phyloP scores from a whole-genome alignment of 2,329 filamentous ascomycete species.

The Phoma sp. region DNA sequence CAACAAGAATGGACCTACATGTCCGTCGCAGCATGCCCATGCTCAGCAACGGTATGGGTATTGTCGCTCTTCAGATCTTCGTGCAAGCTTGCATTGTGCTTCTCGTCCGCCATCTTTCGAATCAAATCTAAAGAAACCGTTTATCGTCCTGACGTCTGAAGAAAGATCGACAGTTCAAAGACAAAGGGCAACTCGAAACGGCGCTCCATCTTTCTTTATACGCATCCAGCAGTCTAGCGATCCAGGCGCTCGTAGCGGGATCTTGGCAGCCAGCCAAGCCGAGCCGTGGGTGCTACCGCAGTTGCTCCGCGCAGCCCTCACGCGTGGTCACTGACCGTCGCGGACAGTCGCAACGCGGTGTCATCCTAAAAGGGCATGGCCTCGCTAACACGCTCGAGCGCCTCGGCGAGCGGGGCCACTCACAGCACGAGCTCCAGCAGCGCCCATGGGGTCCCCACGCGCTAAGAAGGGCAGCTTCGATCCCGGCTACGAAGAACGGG shows the following conservation, averaged over 20 bases:
- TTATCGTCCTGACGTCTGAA: too few species aligned
- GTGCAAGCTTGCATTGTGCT: constrained; percentile 27
- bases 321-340: too few species aligned
- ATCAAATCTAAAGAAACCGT: too few species aligned
- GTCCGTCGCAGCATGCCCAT: constrained; percentile 41
- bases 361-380: too few species aligned
- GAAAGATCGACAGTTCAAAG: too few species aligned
- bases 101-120: constrained; percentile 12
- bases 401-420: constrained; percentile 1
- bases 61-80: constrained; percentile 37
- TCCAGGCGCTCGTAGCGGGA: not conserved
- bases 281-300: too few species aligned
- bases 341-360: too few species aligned
- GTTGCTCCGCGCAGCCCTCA: too few species aligned
- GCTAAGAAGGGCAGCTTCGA: not conserved
- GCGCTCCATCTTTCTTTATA: not conserved
- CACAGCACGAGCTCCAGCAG: not conserved
- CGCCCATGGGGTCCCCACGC: constrained; percentile 5
- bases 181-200: not conserved
- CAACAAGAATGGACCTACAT: constrained; percentile 24
- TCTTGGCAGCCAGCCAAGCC: not conserved
- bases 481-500: constrained; percentile 13
- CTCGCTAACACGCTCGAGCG: too few species aligned
- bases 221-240: not conserved
- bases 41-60: constrained; percentile 34